Base-by-base conservation (phyloP, 495 filamentous ascomycete species). In the Echria macrotheca region DNA sequence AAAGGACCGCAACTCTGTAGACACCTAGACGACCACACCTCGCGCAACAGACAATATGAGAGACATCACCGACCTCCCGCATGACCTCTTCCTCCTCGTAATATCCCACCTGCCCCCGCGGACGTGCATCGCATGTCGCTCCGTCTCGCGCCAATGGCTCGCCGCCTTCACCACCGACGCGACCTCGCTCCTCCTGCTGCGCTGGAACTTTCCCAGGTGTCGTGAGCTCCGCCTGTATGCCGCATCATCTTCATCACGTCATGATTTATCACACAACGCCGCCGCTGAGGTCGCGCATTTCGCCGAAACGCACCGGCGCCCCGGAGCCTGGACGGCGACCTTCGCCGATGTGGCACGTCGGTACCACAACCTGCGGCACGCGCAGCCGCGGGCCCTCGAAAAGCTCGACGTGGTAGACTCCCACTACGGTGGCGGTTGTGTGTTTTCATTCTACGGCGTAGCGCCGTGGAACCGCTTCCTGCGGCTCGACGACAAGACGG, bases 401-500 rank as follows among this genome's bases (percentile, higher is more conserved):
- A 82, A 72, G 41, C 54, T 79, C 29, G 57, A 60, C 5, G 55
- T 66, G 35, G 65, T 68, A 6, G 52, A 46, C 36, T 50, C 55
- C 26, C 53, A 50, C 19, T 38, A 43, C 11, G 50, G 53, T 4
- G 25, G 32, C 22, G 26, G 31, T 6, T 62, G 65, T 33, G 70
- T 65, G 42, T 79, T 77, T 47, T 72, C 69, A 3, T 64, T 66
- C 36, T 47, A 46, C 4, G 65, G 58, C 14, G 75, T 84, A 3
- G 70, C 69, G 43, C 70, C 74, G 1, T 85, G 81, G 80, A 70
- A 78, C 47, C 72, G 68, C 5, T 76, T 77, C 56, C 59, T 81
- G 5, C 66, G 75, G 49, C 68, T 77, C 42, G 67, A 72, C 29
- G 53, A 67, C 12, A 67, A 67, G 46, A 60, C 48, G 1, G 63